Conservation (phyloP, 1,284 basidiomycete genomes). For the Leccinum proliferum region DNA sequence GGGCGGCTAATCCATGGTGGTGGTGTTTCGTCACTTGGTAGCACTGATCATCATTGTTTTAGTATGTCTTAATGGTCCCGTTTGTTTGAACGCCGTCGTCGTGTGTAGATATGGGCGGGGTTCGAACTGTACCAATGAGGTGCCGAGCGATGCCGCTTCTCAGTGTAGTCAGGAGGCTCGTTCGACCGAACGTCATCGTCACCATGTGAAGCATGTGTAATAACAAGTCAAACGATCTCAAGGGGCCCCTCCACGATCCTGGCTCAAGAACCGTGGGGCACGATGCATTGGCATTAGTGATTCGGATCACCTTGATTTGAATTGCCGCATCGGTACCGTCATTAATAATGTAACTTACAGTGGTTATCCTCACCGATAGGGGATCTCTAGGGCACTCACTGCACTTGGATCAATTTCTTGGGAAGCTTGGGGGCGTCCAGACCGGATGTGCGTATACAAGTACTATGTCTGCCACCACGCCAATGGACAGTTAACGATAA, state of each 20-base stretch:
- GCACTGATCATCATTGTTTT: not conserved
- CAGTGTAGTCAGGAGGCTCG: not conserved
- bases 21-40: not conserved
- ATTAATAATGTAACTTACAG: too few relatives aligned
- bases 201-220: not conserved
- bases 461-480: too few relatives aligned
- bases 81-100: slow-evolving; percentile 6
- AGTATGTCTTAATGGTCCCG: not conserved
- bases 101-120: not conserved
- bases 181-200: not conserved
- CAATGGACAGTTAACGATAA: too few relatives aligned
- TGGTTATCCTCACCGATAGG: too few relatives aligned
- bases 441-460: too few relatives aligned
- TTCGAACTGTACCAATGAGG: not conserved
- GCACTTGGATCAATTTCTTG: too few relatives aligned
- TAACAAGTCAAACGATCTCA: not conserved
- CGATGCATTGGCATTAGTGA: not conserved
- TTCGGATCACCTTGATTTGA: not conserved
- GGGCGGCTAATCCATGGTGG: not conserved
- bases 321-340: not conserved
- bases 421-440: too few relatives aligned
- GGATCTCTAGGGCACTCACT: too few relatives aligned
- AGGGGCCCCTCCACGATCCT: not conserved
- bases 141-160: not conserved
- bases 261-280: not conserved